Evolutionary conservation across 768 basidiomycete species (phyloP), one percentile per base, ranked within the genome.

Genomic region (Ephemerocybe angulata): DNA sequence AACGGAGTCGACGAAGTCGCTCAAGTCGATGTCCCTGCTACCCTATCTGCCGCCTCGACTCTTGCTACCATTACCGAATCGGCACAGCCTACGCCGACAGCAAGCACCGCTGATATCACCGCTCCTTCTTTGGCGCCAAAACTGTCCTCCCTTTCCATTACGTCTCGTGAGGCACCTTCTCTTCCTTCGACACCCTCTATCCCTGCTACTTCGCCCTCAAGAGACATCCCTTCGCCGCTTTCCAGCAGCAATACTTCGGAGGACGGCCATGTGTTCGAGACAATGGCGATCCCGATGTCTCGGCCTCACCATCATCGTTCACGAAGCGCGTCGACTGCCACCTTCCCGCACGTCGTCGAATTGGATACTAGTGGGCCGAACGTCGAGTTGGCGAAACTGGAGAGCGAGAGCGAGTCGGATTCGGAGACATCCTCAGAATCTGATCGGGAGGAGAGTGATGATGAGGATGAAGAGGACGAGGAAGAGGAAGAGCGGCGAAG

Each of bases 331-430:
- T 50, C 48, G 2, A 50, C 31, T 22, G 48, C 48, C 7, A 50
- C 48, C 30, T 50, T 50, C 30, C 31, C 48, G 8, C 48, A 50
- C 13, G 15, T 21, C 19, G 48, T 50, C 21, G 48, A 35, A 7
- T 12, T 35, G 17, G 84, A 89, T 68, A 69, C 68, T 52, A 79
- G 82, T 60, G 64, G 67, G 59, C 69, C 62, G 55, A 81, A 80
- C 65, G n/a, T n/a, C n/a, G 38, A 41, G 38, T 17, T 30, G 48
- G 31, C 24, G 28, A 50, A 31, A 22, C n/a, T 58, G 29, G 61
- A 57, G 37, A 63, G 60, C 30, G 58, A 63, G 24, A 56, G 55
- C 15, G 60, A 58, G 13, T 50, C 62, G 4, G 58, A 59, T 50
- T 30, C 62, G 50, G 54, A 60, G 17, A 48, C 62, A n/a, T 59